A percentile compares a stretch with the other conserved stretches of the same genome.
These are phyloP conservation scores for Lathyrus oleraceus DNA, from an alignment of 306 rosid genomes.

Conservation along the genomic window DNA sequence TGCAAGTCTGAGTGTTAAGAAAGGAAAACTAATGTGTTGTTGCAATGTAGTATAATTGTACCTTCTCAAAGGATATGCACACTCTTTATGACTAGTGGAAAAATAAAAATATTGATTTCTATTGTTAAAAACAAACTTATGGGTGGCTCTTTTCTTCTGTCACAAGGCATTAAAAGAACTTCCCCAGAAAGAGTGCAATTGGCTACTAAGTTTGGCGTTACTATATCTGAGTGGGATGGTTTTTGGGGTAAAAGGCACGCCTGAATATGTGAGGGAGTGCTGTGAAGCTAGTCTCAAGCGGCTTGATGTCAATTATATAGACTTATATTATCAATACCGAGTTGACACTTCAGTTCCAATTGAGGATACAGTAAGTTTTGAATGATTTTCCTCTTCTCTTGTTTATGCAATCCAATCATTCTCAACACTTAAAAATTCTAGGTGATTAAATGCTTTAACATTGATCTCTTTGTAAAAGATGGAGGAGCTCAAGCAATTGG, in stretches of 20 bases:
- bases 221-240: conserved; percentile 12
- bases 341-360: conserved; percentile 66
- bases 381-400: conserved; percentile 7
- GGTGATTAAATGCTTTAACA: conserved; percentile 22
- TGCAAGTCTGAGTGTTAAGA: neutral
- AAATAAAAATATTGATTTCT: too few species aligned
- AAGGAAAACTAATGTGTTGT: too few species aligned
- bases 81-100: neutral
- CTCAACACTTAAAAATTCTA: neutral
- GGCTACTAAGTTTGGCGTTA: conserved; percentile 71
- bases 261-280: conserved; percentile 58
- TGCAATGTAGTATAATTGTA: too few species aligned
- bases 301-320: conserved; percentile 50
- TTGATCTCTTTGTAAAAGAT: conserved; percentile 38
- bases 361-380: conserved; percentile 63
- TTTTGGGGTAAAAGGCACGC: conserved; percentile 50
- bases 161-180: neutral
- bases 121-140: too few species aligned
- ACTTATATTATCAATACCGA: conserved; percentile 62
- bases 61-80: neutral
- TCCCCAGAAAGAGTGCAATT: conserved; percentile 64
- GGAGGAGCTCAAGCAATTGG: conserved; percentile 64
- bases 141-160: neutral
- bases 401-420: neutral
- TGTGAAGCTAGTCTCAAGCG: conserved; percentile 72